phyloP scores from a whole-genome alignment of 257 asterid genomes.

The Solanum acaule region DNA sequence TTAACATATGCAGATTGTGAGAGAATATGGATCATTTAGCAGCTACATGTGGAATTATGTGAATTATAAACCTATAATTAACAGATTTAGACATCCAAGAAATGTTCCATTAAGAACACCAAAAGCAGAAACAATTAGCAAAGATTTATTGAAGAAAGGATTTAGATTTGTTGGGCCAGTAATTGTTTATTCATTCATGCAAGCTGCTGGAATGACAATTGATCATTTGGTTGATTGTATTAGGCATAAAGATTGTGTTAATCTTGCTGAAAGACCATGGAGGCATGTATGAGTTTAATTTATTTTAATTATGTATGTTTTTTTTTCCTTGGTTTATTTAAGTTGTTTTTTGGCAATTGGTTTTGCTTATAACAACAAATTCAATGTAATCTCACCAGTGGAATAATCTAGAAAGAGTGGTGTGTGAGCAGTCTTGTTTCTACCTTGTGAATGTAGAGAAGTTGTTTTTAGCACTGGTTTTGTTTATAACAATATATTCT shows the following conservation, averaged over 20 bases:
- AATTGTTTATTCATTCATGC: conserved; percentile 82
- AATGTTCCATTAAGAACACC: conserved; percentile 78
- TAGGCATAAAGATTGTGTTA: conserved; percentile 60
- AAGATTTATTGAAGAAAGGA: conserved; percentile 68
- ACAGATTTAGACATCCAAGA: conserved; percentile 57
- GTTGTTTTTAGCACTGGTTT: not conserved
- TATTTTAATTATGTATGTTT: not conserved
- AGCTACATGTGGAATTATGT: conserved; percentile 77
- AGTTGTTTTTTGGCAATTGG: not conserved
- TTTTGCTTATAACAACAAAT: not conserved
- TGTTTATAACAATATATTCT: not conserved
- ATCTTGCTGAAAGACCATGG: conserved; percentile 94
- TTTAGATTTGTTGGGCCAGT: conserved; percentile 89
- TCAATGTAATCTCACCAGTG: not conserved
- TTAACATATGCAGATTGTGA: conserved; percentile 33
- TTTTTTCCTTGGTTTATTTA: not conserved
- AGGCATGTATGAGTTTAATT: conserved; percentile 46
- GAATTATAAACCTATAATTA: conserved; percentile 68
- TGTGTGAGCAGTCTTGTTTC: not conserved
- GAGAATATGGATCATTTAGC: conserved; percentile 76
- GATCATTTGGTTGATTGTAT: conserved; percentile 82
- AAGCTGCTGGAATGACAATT: conserved; percentile 76
- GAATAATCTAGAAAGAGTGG: not conserved
- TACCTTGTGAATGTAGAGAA: not conserved
- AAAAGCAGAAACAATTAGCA: conserved; percentile 82